Evolutionary conservation across 768 basidiomycete species (phyloP).

Genomic region (Suillus decipiens): DNA sequence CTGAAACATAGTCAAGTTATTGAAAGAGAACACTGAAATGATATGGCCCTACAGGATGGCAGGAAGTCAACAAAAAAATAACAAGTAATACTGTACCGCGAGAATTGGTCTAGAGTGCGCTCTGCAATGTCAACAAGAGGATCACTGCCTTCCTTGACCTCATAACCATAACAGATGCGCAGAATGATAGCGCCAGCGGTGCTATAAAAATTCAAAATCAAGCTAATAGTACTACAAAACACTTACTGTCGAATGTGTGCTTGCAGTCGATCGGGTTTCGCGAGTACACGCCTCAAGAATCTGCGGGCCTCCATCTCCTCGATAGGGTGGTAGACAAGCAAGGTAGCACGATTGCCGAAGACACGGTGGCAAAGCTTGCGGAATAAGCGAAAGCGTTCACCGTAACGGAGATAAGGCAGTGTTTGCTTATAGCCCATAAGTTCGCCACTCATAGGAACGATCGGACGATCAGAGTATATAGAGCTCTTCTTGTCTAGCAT

Average conservation of each 20-base stretch:
- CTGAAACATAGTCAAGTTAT: constrained; percentile 16
- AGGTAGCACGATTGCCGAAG: constrained; percentile 18
- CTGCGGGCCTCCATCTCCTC: constrained; percentile 20
- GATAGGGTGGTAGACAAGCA: constrained; percentile 17
- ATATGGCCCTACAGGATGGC: constrained; percentile 18
- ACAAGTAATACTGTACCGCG: constrained; percentile 9
- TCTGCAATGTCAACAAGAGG: constrained; percentile 35
- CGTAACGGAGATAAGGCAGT: constrained; percentile 13
- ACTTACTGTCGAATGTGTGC: constrained; percentile 25
- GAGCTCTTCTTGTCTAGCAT: constrained; percentile 54
- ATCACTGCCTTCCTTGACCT: constrained; percentile 36
- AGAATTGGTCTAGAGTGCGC: constrained; percentile 21
- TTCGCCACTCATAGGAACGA: constrained; percentile 13
- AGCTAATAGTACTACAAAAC: neutral
- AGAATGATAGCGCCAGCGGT: constrained; percentile 32
- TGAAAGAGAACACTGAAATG: neutral
- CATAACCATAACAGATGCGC: constrained; percentile 42
- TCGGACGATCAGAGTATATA: constrained; percentile 44
- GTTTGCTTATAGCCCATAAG: constrained; percentile 19
- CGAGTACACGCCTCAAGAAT: constrained; percentile 21
- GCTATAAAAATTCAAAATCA: constrained; percentile 6
- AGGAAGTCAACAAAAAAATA: constrained; percentile 25
- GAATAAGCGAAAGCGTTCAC: constrained; percentile 14
- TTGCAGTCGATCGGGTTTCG: constrained; percentile 17
- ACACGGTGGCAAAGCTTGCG: constrained; percentile 17